Evolutionary conservation across 352 stramenopile species (phyloP).

Genomic region (Phytophthora pisi): DNA sequence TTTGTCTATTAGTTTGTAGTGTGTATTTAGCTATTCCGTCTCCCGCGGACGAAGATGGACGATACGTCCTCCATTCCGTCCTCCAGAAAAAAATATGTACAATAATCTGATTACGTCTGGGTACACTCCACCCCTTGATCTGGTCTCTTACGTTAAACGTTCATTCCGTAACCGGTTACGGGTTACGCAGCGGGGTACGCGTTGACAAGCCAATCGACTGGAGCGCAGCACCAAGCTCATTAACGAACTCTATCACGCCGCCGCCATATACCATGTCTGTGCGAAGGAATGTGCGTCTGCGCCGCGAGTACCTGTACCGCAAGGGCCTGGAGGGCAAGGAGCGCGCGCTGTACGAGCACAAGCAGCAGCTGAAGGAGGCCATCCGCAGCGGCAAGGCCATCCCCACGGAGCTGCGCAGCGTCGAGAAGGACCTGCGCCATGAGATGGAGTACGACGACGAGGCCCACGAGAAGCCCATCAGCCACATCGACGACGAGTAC

Average conservation of each 20-base stretch:
- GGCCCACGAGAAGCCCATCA: conserved; percentile 85
- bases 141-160: background rate
- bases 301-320: conserved; percentile 99
- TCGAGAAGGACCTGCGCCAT: conserved; percentile 92
- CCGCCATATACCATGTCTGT: conserved; percentile 71
- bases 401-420: conserved; percentile 96
- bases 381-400: conserved; percentile 95
- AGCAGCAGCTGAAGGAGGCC: conserved; percentile 96
- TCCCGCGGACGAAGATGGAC: background rate
- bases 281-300: conserved; percentile 95
- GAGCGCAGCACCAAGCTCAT: conserved; percentile 6
- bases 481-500: conserved; percentile 99
- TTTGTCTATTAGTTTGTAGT: conserved; percentile 29
- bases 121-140: background rate
- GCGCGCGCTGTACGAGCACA: conserved; percentile 96
- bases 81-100: background rate
- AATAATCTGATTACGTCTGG: background rate
- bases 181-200: background rate
- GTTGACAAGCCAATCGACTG: conserved; percentile 25
- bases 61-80: background rate
- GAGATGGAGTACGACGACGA: conserved; percentile 94
- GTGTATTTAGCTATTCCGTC: conserved; percentile 15
- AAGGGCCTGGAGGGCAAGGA: conserved; percentile 98
- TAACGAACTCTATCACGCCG: background rate
- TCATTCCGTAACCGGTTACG: background rate